Percentiles rank a stretch among this genome's conserved stretches.
These are phyloP conservation scores for Globisporangium irregulare DNA, from an alignment of 352 stramenopile genomes.

Conservation along the genomic window DNA sequence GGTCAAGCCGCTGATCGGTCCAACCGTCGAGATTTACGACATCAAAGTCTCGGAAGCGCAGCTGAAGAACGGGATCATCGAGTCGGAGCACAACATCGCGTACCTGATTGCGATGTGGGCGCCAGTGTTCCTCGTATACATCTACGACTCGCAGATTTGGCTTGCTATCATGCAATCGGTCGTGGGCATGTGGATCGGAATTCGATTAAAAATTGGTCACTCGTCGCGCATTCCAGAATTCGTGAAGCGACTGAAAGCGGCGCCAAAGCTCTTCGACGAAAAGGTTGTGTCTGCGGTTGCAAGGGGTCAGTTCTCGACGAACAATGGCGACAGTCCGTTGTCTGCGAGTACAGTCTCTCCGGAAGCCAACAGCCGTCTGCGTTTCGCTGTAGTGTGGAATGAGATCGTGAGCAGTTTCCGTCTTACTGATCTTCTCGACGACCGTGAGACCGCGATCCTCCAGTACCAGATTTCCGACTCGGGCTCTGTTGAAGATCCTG, in stretches of 20 bases:
- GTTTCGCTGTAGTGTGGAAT: slow-evolving; percentile 88
- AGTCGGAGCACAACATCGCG: slow-evolving; percentile 78
- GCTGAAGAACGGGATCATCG: slow-evolving; percentile 53
- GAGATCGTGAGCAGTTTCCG: slow-evolving; percentile 89
- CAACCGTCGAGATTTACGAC: slow-evolving; percentile 94
- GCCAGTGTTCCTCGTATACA: slow-evolving; percentile 79
- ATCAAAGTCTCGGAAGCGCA: slow-evolving; percentile 48
- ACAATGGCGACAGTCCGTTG: slow-evolving; percentile 42
- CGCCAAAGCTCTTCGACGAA: slow-evolving; percentile 68
- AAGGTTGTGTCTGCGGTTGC: slow-evolving; percentile 76
- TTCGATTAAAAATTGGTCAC: slow-evolving; percentile 80
- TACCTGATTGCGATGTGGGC: slow-evolving; percentile 79
- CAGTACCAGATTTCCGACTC: slow-evolving; percentile 88
- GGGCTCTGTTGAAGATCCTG: slow-evolving; percentile 75
- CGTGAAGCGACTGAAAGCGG: slow-evolving; percentile 55
- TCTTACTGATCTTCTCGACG: slow-evolving; percentile 82
- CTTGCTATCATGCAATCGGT: slow-evolving; percentile 80
- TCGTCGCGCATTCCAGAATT: slow-evolving; percentile 78
- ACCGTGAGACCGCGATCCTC: slow-evolving; percentile 83
- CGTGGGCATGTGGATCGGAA: slow-evolving; percentile 70
- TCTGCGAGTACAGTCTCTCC: slow-evolving; percentile 50
- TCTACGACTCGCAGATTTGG: slow-evolving; percentile 89
- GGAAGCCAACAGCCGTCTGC: slow-evolving; percentile 75
- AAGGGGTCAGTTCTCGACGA: slow-evolving; percentile 60
- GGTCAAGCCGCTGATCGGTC: slow-evolving; percentile 95